These are phyloP conservation scores for Pseudogymnoascus pannorum DNA, from an alignment of 2,329 filamentous ascomycete species.

Conservation along the genomic window DNA sequence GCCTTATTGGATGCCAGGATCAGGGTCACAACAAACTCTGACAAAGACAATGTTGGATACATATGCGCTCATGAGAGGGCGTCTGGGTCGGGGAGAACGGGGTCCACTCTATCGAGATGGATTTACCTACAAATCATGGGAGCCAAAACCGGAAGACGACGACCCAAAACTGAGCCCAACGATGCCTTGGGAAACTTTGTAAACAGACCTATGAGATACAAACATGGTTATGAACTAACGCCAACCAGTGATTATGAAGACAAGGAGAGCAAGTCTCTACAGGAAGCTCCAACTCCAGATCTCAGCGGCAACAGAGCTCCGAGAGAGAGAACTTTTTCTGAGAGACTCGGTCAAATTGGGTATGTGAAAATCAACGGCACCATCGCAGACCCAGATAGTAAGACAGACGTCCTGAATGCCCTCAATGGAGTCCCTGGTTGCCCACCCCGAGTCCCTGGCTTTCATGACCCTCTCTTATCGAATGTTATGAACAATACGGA, in stretches of 20 bases:
- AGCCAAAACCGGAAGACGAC: not conserved
- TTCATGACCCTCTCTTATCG: conserved; percentile 8
- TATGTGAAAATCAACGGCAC: conserved; percentile 20
- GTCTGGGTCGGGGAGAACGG: not conserved
- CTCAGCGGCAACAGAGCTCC: not conserved
- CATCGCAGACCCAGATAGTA: conserved; percentile 27
- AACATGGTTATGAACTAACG: not conserved
- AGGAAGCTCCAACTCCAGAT: not conserved
- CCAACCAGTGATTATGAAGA: not conserved
- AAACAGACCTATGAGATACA: not conserved
- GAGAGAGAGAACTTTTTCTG: not conserved
- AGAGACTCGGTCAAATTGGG: conserved; percentile 13
- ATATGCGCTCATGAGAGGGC: conserved; percentile 3
- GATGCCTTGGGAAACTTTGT: conserved; percentile 2
- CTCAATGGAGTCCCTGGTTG: conserved; percentile 6
- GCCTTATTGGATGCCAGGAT: not conserved
- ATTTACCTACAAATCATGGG: not conserved
- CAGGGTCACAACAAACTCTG: not conserved
- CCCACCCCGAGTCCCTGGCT: not conserved
- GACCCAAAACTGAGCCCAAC: not conserved
- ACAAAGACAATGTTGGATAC: not conserved
- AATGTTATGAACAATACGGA: conserved; percentile 18
- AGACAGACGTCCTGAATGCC: conserved; percentile 17
- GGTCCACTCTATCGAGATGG: not conserved
- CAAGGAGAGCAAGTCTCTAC: not conserved